Evolutionary conservation across 2,329 filamentous ascomycete species (phyloP).

Genomic region (Colletotrichum sp.): DNA sequence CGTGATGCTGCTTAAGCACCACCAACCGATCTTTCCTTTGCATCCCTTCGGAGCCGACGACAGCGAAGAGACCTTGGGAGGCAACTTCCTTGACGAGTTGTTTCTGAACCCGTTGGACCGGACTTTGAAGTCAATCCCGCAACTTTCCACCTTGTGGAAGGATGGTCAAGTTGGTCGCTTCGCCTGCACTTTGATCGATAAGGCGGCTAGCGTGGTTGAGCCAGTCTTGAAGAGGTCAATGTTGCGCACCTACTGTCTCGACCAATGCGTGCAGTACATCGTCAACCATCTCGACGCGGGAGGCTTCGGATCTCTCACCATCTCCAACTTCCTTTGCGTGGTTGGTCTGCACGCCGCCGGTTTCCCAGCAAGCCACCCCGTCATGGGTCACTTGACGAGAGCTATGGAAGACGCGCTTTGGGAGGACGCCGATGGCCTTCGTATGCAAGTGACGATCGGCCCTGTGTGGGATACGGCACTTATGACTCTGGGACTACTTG

Average conservation of each 20-base stretch:
- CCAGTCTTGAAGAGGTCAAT: neutral
- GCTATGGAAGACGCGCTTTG: neutral
- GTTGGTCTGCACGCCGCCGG: neutral
- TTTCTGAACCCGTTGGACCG: neutral
- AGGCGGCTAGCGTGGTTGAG: neutral
- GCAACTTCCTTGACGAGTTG: neutral
- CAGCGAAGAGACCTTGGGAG: neutral
- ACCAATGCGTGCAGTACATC: neutral
- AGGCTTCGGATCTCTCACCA: neutral
- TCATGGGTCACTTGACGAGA: neutral
- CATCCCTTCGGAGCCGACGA: neutral
- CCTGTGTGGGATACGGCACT: slow-evolving; percentile 1
- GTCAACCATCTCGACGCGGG: neutral
- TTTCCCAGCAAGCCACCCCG: neutral
- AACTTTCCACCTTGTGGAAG: neutral
- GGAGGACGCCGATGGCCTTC: neutral
- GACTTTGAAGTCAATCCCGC: neutral
- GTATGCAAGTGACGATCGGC: neutral
- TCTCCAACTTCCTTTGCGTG: slow-evolving; percentile 1
- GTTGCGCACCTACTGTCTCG: neutral
- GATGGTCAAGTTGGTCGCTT: neutral
- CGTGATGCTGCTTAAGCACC: neutral
- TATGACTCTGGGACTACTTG: neutral
- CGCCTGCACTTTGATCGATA: neutral
- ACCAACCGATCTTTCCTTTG: neutral